A percentile compares a stretch with the other conserved stretches of the same genome.
Conservation (phyloP, 257 asterid genomes). For the Cordia subcordata region DNA sequence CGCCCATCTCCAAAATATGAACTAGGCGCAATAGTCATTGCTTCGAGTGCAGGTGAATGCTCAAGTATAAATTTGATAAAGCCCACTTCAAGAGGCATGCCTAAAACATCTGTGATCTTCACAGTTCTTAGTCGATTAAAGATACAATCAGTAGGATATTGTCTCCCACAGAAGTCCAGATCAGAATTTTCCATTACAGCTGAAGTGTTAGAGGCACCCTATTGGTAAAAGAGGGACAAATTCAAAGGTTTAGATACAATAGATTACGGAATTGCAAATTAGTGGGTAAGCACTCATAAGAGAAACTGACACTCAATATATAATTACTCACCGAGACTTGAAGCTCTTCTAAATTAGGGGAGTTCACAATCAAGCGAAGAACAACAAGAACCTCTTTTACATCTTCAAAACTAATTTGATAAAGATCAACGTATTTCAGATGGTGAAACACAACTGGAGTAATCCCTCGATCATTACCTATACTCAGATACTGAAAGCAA, state of each 20-base stretch:
- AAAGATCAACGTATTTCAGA: conserved; percentile 63
- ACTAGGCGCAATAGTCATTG: conserved; percentile 53
- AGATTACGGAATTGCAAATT: not conserved
- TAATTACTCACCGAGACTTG: conserved; percentile 61
- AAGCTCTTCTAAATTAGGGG: conserved; percentile 67
- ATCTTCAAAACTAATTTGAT: conserved; percentile 88
- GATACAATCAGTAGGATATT: conserved; percentile 22
- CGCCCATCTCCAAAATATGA: conserved; percentile 35
- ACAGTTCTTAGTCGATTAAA: conserved; percentile 47
- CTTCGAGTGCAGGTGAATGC: conserved; percentile 56
- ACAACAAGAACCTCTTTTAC: conserved; percentile 58
- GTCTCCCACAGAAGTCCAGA: conserved; percentile 44
- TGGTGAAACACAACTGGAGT: conserved; percentile 37
- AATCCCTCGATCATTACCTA: conserved; percentile 44
- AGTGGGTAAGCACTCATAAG: not conserved
- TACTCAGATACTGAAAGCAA: conserved; percentile 57
- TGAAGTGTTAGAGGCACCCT: conserved; percentile 57
- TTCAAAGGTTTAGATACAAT: not conserved
- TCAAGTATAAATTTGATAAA: conserved; percentile 68
- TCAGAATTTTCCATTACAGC: conserved; percentile 25
- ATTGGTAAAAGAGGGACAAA: not conserved
- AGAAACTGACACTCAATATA: not conserved
- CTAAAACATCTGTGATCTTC: conserved; percentile 49
- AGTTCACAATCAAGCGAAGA: conserved; percentile 65
- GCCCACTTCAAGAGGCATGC: conserved; percentile 59